phyloP scores from a whole-genome alignment of 1,284 basidiomycete species.

The Entoloma clypeatum region DNA sequence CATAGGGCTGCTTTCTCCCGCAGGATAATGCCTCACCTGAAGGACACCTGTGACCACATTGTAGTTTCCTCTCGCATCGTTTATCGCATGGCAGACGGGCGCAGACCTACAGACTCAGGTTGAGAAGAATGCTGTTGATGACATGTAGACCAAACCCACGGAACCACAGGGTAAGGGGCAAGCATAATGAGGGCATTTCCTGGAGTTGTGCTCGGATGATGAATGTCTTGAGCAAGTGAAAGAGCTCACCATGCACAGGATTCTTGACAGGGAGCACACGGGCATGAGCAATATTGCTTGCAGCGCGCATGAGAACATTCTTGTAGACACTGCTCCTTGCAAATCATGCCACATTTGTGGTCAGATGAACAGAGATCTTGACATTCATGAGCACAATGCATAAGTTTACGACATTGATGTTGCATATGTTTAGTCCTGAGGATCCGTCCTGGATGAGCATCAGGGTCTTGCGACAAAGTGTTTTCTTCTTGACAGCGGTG shows the following conservation, averaged over 20 bases:
- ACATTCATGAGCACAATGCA: constrained; percentile 62
- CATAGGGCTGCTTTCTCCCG: background rate
- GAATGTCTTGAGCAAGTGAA: background rate
- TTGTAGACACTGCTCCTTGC: constrained; percentile 51
- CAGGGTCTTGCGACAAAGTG: background rate
- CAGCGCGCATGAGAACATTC: constrained; percentile 53
- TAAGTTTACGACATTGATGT: constrained; percentile 49
- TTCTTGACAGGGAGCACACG: constrained; percentile 64
- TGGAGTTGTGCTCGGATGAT: constrained; percentile 18
- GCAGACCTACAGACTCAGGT: constrained; percentile 47
- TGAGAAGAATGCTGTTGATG: background rate
- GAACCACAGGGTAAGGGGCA: constrained; percentile 72
- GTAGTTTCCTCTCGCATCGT: constrained; percentile 44
- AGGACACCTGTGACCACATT: constrained; percentile 65
- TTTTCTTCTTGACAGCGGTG: constrained; percentile 44
- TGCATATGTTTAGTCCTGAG: constrained; percentile 31
- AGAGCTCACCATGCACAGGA: constrained; percentile 50
- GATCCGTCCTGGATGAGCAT: constrained; percentile 3
- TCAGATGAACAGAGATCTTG: constrained; percentile 45
- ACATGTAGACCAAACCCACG: constrained; percentile 35
- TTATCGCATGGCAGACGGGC: constrained; percentile 62
- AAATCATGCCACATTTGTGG: constrained; percentile 48
- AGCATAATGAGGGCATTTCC: constrained; percentile 49
- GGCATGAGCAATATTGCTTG: constrained; percentile 43
- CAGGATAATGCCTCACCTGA: constrained; percentile 43